Evolutionary conservation across 2,329 filamentous ascomycete genomes (phyloP).

Genomic region (Fusarium metavorans): DNA sequence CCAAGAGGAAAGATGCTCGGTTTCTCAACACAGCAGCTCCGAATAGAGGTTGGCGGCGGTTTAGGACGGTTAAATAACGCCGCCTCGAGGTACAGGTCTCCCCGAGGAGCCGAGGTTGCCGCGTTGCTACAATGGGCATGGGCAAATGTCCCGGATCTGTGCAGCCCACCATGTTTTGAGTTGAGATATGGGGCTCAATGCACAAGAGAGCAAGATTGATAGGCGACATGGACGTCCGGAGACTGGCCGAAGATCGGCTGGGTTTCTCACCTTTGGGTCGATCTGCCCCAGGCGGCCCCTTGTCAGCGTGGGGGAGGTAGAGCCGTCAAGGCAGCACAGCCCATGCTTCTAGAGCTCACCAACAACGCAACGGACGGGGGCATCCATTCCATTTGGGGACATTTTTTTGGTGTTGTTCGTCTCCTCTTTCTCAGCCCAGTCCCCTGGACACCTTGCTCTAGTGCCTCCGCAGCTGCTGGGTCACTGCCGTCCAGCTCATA

Average conservation of each 20-base stretch:
- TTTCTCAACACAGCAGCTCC: background rate
- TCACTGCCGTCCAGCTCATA: constrained; percentile 2
- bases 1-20: background rate
- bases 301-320: constrained; percentile 17
- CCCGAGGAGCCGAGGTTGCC: constrained; percentile 34
- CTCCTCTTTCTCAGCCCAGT: constrained; percentile 2
- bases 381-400: constrained; percentile 17
- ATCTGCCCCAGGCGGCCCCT: constrained; percentile 4
- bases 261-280: constrained; percentile 1
- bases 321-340: constrained; percentile 10
- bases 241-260: constrained; percentile 29
- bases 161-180: constrained; percentile 23
- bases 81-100: background rate
- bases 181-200: constrained; percentile 8
- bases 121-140: background rate
- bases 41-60: constrained; percentile 29
- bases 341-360: constrained; percentile 21
- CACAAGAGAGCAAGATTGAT: background rate
- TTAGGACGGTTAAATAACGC: constrained; percentile 20
- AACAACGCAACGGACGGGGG: constrained; percentile 13
- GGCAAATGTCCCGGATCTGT: constrained; percentile 10
- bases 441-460: constrained; percentile 27
- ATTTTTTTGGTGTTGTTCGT: constrained; percentile 21
- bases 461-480: constrained; percentile 19
- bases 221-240: constrained; percentile 18